Conservation (phyloP, 2,329 filamentous ascomycete species). For the Cryphonectria parasitica region DNA sequence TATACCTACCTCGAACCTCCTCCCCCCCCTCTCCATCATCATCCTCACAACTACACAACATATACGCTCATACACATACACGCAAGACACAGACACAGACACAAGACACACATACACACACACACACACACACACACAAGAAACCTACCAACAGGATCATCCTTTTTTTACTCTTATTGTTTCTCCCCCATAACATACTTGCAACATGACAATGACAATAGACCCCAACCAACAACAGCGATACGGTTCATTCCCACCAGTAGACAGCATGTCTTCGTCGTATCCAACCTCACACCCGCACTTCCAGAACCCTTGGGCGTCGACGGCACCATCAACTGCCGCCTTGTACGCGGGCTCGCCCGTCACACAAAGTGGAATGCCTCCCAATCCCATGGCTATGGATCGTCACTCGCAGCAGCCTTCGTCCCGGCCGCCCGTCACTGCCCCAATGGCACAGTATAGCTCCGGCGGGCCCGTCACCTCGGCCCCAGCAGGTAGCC, state of each 20-base stretch:
- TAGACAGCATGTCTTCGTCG: conserved; percentile 71
- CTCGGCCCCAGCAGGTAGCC: conserved; percentile 73
- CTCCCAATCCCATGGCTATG: conserved; percentile 61
- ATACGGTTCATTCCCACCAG: conserved; percentile 73
- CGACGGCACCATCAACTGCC: conserved; percentile 56
- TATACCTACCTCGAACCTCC: conserved; percentile 1
- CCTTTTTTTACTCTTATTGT: conserved; percentile 27
- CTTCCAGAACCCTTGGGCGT: conserved; percentile 88
- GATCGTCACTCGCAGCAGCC: conserved; percentile 54
- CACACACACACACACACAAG: neutral
- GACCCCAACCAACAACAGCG: conserved; percentile 81
- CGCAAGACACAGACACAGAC: neutral
- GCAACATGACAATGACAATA: conserved; percentile 91
- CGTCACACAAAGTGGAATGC: conserved; percentile 54
- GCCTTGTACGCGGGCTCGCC: conserved; percentile 62
- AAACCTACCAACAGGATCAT: conserved; percentile 25
- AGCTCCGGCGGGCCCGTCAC: conserved; percentile 69
- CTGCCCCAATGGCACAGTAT: conserved; percentile 71
- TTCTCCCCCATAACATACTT: conserved; percentile 31
- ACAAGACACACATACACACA: neutral
- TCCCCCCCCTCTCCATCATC: neutral
- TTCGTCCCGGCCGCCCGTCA: conserved; percentile 56
- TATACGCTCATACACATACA: neutral
- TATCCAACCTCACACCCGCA: conserved; percentile 69
- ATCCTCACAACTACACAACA: neutral